Base-by-base conservation (phyloP, 1,284 basidiomycete species). In the Agaricales sp. region DNA sequence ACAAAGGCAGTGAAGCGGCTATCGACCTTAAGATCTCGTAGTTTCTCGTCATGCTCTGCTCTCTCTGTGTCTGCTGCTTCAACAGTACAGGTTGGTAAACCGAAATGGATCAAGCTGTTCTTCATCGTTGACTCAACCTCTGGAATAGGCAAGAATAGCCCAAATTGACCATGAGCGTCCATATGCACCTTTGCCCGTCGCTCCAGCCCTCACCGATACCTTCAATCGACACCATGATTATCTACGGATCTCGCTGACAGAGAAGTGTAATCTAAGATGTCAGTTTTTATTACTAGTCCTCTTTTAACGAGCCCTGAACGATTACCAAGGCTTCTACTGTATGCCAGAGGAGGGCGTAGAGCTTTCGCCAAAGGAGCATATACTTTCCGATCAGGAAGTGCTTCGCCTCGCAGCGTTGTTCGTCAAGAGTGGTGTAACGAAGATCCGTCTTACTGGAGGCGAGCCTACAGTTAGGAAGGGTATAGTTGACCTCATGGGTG, bases 251-350 rank as follows among this genome's bases (percentile, higher is more conserved):
- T 91, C 87, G 2, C 67, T 93, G 39, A 92, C 91, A 0, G 91
- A 94, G 63, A 71, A 79, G 51, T 94, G 92, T 64, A 93, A 93
- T 65, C 67, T 94, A 49, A 75, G 91, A 65, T 93, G 91, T 86
- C 57, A 51, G 76, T 67, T 30, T 8, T 53, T 23, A 30, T 37
- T 38, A 19, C 22, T 43, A 35, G n/a, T 8, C 30, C 2, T 37
- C 19, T 22, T 38, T 23, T 1, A 13, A 21, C 11, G 8, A 14
- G n/a, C 21, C 20, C 25, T 44, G 43, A 49, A 38, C 26, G 46
- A 18, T 47, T 52, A 49, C 46, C 37, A 55, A 89, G 87, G 87
- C 58, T 87, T 89, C 58, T 93, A 93, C 60, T 94, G 91, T 60
- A 94, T 93, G 91, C 91, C 90, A 1, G 78, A 74, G 50, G 81